Evolutionary conservation across 1,284 basidiomycete species (phyloP).

Genomic region (Xerocomus minutiporus): DNA sequence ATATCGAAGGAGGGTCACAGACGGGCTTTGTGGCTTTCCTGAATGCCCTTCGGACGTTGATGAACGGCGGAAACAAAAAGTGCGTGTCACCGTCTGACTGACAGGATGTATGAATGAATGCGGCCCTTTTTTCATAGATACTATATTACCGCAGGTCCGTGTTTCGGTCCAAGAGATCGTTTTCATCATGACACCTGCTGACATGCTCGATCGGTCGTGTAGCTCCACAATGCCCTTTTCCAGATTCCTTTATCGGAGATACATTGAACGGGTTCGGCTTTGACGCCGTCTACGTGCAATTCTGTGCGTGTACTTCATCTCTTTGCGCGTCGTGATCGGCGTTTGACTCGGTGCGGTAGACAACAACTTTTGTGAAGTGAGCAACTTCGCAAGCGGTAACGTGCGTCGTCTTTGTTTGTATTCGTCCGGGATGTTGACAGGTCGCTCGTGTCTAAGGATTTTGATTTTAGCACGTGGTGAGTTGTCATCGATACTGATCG

Average conservation of each 20-base stretch:
- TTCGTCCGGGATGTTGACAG: not conserved
- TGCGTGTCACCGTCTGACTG: slow-evolving; percentile 25
- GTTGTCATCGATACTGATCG: not conserved
- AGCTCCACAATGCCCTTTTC: slow-evolving; percentile 66
- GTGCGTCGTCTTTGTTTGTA: slow-evolving; percentile 28
- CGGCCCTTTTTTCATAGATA: slow-evolving; percentile 38
- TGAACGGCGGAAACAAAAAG: slow-evolving; percentile 48
- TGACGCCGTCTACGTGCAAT: slow-evolving; percentile 63
- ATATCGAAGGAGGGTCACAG: slow-evolving; percentile 59
- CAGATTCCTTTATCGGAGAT: slow-evolving; percentile 53
- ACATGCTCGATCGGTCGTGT: not conserved
- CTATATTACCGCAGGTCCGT: slow-evolving; percentile 47
- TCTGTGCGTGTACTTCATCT: slow-evolving; percentile 33
- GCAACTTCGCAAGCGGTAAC: slow-evolving; percentile 39
- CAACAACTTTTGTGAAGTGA: slow-evolving; percentile 57
- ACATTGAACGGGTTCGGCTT: slow-evolving; percentile 53
- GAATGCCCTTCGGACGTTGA: slow-evolving; percentile 45
- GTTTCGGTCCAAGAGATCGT: not conserved
- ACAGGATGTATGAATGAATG: not conserved
- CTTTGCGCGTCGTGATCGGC: not conserved
- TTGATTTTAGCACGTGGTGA: slow-evolving; percentile 52
- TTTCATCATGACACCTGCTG: not conserved
- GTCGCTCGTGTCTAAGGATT: slow-evolving; percentile 33
- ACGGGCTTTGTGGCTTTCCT: slow-evolving; percentile 53
- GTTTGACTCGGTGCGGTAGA: slow-evolving; percentile 27